Evolutionary conservation across 352 stramenopile genomes (phyloP).

Genomic region (Peronospora farinosa): DNA sequence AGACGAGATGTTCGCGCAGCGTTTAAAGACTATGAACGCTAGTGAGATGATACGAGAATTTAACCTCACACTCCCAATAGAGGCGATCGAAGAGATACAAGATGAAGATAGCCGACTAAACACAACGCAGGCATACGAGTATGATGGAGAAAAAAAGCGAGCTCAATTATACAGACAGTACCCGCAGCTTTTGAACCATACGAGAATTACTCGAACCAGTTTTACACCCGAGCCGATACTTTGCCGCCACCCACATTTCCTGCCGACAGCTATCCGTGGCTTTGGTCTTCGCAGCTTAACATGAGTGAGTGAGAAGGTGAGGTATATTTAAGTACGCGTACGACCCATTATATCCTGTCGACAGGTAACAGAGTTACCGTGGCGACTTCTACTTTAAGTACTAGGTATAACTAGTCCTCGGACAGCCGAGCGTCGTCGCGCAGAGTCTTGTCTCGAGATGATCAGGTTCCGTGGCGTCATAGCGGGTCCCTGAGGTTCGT

Average conservation of each 20-base stretch:
- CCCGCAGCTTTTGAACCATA: conserved; percentile 40
- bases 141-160: conserved; percentile 21
- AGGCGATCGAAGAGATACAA: conserved; percentile 7
- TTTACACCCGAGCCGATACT: conserved; percentile 36
- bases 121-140: conserved; percentile 24
- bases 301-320: neutral
- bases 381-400: too few species aligned
- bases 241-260: conserved; percentile 33
- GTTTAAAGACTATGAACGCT: conserved; percentile 33
- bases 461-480: too few species aligned
- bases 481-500: too few species aligned
- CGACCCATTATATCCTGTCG: too few species aligned
- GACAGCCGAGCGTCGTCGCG: too few species aligned
- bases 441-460: too few species aligned
- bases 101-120: conserved; percentile 25
- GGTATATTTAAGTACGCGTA: too few species aligned
- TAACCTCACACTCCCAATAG: conserved; percentile 27
- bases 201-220: conserved; percentile 34
- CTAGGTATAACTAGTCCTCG: too few species aligned
- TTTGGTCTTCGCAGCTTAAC: conserved; percentile 30
- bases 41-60: conserved; percentile 34
- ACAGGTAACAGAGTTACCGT: too few species aligned
- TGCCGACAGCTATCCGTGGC: conserved; percentile 43
- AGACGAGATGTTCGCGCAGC: conserved; percentile 23
- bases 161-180: conserved; percentile 18